Evolutionary conservation across 139 green algal species (phyloP).

Genomic region (Chlorella sp.): DNA sequence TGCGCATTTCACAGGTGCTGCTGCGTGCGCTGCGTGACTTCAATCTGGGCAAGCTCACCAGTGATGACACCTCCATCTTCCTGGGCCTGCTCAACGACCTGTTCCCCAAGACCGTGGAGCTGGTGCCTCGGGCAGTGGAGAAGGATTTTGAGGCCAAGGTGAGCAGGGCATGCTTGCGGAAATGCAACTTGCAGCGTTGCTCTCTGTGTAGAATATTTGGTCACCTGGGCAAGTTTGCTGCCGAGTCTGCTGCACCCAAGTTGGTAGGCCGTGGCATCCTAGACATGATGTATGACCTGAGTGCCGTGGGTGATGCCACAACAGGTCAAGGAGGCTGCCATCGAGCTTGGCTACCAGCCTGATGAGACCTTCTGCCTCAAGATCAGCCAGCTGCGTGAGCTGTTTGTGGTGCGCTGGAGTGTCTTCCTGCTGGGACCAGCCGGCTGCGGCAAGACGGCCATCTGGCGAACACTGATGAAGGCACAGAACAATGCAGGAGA

Average conservation of each 20-base stretch:
- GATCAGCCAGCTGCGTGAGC: slow-evolving; percentile 74
- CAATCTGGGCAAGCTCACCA: slow-evolving; percentile 89
- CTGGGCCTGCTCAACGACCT: slow-evolving; percentile 87
- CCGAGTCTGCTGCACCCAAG: no score
- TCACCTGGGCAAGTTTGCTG: no score
- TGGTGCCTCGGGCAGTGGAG: slow-evolving; percentile 76
- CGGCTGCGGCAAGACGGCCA: slow-evolving; percentile 85
- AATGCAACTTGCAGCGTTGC: no score
- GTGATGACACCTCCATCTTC: slow-evolving; percentile 86
- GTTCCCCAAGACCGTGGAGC: slow-evolving; percentile 80
- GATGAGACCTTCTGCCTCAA: slow-evolving; percentile 87
- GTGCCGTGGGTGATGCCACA: no score
- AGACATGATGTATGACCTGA: neutral
- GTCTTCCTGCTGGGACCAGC: slow-evolving; percentile 90
- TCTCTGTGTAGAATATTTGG: no score
- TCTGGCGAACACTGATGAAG: slow-evolving; percentile 83
- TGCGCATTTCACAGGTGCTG: no score
- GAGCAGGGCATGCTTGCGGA: neutral
- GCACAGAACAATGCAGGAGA: slow-evolving; percentile 52
- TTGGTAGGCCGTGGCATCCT: no score
- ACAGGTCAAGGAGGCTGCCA: slow-evolving; percentile 61
- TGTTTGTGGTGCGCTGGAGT: slow-evolving; percentile 84
- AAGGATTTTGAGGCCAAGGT: slow-evolving; percentile 69
- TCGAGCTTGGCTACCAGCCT: slow-evolving; percentile 78
- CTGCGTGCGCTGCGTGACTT: slow-evolving; percentile 91